Evolutionary conservation across 106 monocot species (phyloP).

Genomic region (Dendrobium officinale): DNA sequence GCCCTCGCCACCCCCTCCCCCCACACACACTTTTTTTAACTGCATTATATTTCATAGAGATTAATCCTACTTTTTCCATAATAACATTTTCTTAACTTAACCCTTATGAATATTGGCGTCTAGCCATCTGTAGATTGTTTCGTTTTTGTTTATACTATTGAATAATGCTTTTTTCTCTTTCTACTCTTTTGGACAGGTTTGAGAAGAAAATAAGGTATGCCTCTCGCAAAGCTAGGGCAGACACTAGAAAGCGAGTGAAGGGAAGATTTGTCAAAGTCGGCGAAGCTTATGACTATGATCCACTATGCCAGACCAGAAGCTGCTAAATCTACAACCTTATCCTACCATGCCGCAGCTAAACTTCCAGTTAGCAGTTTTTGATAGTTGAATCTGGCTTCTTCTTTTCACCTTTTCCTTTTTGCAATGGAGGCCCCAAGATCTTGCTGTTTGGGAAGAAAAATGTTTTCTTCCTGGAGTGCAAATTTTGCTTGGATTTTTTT

Average conservation of each 20-base stretch:
- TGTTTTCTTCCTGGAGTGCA: background rate
- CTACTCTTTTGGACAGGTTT: slow-evolving; percentile 45
- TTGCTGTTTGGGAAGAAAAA: too few relatives aligned
- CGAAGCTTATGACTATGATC: slow-evolving; percentile 91
- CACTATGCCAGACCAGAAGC: slow-evolving; percentile 63
- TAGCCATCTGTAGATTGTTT: too few relatives aligned
- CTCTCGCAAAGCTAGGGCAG: slow-evolving; percentile 84
- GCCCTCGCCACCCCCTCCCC: too few relatives aligned
- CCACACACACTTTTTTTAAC: too few relatives aligned
- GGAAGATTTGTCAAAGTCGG: slow-evolving; percentile 87
- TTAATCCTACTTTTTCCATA: too few relatives aligned
- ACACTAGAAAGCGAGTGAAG: slow-evolving; percentile 78
- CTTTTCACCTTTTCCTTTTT: too few relatives aligned
- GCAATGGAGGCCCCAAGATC: too few relatives aligned
- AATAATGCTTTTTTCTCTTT: background rate
- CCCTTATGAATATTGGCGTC: background rate
- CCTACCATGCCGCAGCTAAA: background rate
- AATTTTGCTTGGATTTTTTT: background rate
- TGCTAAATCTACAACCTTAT: slow-evolving; percentile 21
- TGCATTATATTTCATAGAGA: too few relatives aligned
- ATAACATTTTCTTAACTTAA: too few relatives aligned
- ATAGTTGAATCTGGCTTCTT: background rate
- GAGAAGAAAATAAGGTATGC: slow-evolving; percentile 95
- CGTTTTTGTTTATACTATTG: too few relatives aligned
- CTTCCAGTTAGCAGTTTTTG: slow-evolving; percentile 4